Evolutionary conservation across 257 asterid genomes (phyloP), one percentile per base, ranked within the genome.

Genomic region (Marsdenia floribunda): DNA sequence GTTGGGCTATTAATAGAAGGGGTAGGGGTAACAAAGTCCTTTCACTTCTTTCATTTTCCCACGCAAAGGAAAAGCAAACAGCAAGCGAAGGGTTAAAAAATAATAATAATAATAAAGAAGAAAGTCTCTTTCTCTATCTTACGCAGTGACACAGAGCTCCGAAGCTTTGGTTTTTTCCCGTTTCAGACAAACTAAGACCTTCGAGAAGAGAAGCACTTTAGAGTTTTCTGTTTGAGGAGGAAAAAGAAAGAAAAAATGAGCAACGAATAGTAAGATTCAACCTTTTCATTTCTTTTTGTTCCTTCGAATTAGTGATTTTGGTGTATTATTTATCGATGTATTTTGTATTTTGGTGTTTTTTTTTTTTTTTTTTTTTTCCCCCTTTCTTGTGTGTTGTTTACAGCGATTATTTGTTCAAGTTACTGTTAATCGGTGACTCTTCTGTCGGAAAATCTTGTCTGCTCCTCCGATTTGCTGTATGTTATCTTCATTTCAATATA

Each of bases 391-490:
- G 37, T 57, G 57, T 21, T 60, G 71, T 74, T 76, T 75, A 68
- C 75, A 86, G 90, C 59, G 90, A 86, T 80, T 86, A 83, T 76
- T 52, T 86, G 88, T 86, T 86, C 87, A 86, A 86, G 77, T 82
- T 86, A 49, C 76, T 86, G 83, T 75, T 86, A 58, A 86, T 86
- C 77, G 90, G 90, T 38, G 90, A 86, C 77, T 86, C 90, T 22
- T 86, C 90, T 55, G 88, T 83, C 68, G 90, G 90, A 64, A 86
- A 86, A 72, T 86, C 90, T 52, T 86, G 90, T 78, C 90, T 86
- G 72, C 86, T 86, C 71, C 86, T 86, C 74, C 75, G 90, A 81
- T 86, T 86, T 74, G 90, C 90, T 21, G 90, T 86, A 83, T 75
- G 88, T 73, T 70, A 69, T 26, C 57, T 61, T 80, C 52, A 54